Conservation (phyloP, 2,329 filamentous ascomycete species). For the Cladosporium sphaerospermum region DNA sequence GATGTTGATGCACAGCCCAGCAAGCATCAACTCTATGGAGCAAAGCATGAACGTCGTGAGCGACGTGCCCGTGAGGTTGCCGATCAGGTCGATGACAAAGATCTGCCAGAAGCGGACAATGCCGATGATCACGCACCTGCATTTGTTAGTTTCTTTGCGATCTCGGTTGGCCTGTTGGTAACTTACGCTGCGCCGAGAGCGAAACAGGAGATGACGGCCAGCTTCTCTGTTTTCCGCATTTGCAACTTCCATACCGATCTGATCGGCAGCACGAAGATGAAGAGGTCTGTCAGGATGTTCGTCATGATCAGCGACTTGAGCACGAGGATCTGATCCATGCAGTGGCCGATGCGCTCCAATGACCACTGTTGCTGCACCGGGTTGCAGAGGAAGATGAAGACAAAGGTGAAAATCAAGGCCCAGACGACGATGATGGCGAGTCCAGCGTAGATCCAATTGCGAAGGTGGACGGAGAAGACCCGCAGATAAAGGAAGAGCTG, state of each 20-base stretch:
- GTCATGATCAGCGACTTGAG: slow-evolving; percentile 4
- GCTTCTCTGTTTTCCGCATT: slow-evolving; percentile 9
- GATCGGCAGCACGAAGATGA: slow-evolving; percentile 1
- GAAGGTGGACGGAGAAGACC: slow-evolving; percentile 1
- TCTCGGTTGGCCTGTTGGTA: not conserved
- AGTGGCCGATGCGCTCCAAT: not conserved
- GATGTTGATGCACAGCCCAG: slow-evolving; percentile 3
- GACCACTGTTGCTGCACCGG: slow-evolving; percentile 8
- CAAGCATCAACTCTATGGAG: slow-evolving; percentile 6
- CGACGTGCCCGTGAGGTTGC: slow-evolving; percentile 5
- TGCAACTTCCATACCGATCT: slow-evolving; percentile 7
- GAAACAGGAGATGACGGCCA: slow-evolving; percentile 3
- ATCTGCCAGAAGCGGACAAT: slow-evolving; percentile 10
- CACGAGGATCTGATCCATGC: slow-evolving; percentile 5
- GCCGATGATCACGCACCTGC: slow-evolving; percentile 6
- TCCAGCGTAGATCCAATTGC: not conserved
- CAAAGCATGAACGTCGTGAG: slow-evolving; percentile 9
- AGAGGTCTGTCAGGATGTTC: slow-evolving; percentile 2
- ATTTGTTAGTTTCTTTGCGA: not conserved
- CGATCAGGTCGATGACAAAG: slow-evolving; percentile 1
- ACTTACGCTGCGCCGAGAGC: slow-evolving; percentile 7
- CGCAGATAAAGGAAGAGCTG: slow-evolving; percentile 5
- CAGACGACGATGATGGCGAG: not conserved
- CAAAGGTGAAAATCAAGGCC: slow-evolving; percentile 4
- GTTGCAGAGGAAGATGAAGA: slow-evolving; percentile 8